Conservation (phyloP, 78 protist species). For the Pelomyxa schiedti region DNA sequence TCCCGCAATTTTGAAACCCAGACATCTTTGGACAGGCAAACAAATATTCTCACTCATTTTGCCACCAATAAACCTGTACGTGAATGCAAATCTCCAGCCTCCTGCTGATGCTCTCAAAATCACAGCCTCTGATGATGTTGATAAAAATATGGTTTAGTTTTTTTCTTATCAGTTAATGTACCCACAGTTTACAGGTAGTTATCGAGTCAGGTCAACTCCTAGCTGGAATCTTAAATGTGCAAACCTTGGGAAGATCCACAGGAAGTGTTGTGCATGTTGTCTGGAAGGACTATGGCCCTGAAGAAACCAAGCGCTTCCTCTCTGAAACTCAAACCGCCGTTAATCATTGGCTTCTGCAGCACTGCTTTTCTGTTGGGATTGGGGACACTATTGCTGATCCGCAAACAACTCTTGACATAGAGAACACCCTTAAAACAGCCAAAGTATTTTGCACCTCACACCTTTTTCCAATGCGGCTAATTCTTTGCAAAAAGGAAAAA, state of each 20-base stretch:
- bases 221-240: conserved; percentile 77
- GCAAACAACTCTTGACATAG: conserved; percentile 58
- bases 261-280: conserved; percentile 80
- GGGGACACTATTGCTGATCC: conserved; percentile 89
- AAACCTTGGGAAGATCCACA: conserved; percentile 59
- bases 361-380: conserved; percentile 92
- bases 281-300: conserved; percentile 82
- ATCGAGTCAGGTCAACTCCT: conserved; percentile 81
- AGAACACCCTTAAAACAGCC: conserved; percentile 41
- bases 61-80: conserved; percentile 73
- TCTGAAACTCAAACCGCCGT: conserved; percentile 67
- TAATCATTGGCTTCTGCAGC: conserved; percentile 83
- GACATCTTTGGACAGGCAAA: conserved; percentile 98
- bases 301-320: conserved; percentile 61
- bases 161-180: neutral
- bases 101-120: too few relatives aligned
- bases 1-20: conserved; percentile 98
- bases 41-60: conserved; percentile 83
- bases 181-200: conserved; percentile 78
- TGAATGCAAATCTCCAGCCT: too few relatives aligned
- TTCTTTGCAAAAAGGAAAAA: conserved; percentile 43
- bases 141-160: too few relatives aligned
- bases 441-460: too few relatives aligned
- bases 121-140: too few relatives aligned
- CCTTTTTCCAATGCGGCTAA: conserved; percentile 55